These are phyloP conservation scores for Alternaria hordeiaustralica DNA, from an alignment of 2,329 filamentous ascomycete genomes.

Conservation along the genomic window DNA sequence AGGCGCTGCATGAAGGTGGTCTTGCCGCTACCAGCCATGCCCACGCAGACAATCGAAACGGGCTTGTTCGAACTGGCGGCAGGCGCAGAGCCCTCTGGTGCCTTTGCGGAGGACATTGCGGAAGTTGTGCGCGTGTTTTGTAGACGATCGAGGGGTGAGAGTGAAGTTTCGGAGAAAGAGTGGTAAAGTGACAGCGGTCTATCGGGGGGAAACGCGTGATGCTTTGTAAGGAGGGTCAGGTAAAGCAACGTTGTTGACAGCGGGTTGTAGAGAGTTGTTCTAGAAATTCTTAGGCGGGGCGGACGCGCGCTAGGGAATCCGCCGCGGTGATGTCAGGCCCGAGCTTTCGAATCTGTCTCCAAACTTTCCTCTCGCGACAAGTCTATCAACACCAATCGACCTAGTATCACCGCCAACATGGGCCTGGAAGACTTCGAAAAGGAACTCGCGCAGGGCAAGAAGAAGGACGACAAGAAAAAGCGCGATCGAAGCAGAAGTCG, in stretches of 20 bases:
- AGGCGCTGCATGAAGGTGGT: conserved; percentile 99
- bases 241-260: conserved; percentile 12
- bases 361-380: conserved; percentile 16
- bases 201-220: background rate
- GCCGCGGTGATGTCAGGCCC: conserved; percentile 35
- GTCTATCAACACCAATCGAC: background rate
- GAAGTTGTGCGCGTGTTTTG: background rate
- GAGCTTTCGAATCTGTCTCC: conserved; percentile 19
- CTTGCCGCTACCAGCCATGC: conserved; percentile 98
- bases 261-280: conserved; percentile 5
- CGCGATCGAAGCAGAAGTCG: conserved; percentile 54
- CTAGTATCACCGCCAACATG: conserved; percentile 51
- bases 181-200: background rate
- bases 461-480: conserved; percentile 58
- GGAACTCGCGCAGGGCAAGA: conserved; percentile 70
- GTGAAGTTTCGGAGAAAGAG: background rate
- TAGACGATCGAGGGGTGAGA: background rate
- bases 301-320: conserved; percentile 19
- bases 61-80: conserved; percentile 51
- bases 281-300: conserved; percentile 46
- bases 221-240: background rate
- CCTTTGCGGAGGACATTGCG: conserved; percentile 52
- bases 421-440: conserved; percentile 78
- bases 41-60: conserved; percentile 87
- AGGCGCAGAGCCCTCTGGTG: conserved; percentile 23